Percentiles rank a stretch among this genome's conserved stretches.
Evolutionary conservation across 139 green algal genomes (phyloP).

Genomic region (Micractinium sp.): DNA sequence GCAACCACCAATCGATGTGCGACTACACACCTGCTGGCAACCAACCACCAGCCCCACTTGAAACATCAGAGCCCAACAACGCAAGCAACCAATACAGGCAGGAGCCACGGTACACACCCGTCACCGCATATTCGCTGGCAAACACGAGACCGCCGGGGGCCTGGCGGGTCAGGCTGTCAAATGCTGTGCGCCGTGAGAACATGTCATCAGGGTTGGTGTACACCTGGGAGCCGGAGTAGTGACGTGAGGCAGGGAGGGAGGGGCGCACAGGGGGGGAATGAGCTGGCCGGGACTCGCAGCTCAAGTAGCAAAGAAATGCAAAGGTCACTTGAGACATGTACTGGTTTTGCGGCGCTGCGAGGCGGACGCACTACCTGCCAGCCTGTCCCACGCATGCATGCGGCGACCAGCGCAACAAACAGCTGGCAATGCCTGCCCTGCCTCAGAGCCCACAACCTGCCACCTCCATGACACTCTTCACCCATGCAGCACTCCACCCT

Average conservation of each 20-base stretch:
- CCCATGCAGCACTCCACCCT: too few species aligned
- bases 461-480: too few species aligned
- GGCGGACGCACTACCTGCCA: too few species aligned
- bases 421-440: too few species aligned
- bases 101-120: neutral
- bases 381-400: too few species aligned
- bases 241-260: neutral
- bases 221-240: slow-evolving; percentile 20
- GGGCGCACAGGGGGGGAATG: neutral
- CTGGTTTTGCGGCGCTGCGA: too few species aligned
- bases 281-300: neutral
- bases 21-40: too few species aligned
- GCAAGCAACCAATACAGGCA: neutral
- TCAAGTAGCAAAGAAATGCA: neutral
- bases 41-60: too few species aligned
- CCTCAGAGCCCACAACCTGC: too few species aligned
- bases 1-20: too few species aligned
- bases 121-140: slow-evolving; percentile 37
- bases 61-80: neutral
- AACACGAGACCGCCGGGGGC: slow-evolving; percentile 36
- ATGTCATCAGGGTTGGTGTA: slow-evolving; percentile 52
- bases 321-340: neutral
- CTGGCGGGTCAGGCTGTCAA: neutral
- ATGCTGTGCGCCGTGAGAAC: slow-evolving; percentile 21
- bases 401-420: too few species aligned